These are phyloP conservation scores for Macadamia tetraphylla DNA, from an alignment of 164 flowering plant species.

Conservation along the genomic window DNA sequence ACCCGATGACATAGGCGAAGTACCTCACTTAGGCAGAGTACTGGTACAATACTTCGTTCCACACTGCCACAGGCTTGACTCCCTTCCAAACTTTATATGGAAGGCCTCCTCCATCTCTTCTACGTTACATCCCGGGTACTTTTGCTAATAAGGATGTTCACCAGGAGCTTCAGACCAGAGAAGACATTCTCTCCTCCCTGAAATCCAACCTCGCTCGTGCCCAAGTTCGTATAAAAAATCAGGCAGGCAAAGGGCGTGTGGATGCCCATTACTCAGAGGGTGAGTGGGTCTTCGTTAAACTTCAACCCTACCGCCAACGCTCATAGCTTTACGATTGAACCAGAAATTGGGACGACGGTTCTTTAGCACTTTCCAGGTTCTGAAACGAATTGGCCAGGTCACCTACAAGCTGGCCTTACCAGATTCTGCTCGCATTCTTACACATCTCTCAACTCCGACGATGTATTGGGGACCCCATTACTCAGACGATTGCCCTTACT, in stretches of 20 bases:
- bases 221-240: not conserved
- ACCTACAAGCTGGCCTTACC: not conserved
- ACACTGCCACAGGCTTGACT: not conserved
- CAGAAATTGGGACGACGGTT: not conserved
- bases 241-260: not conserved
- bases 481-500: no score
- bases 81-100: not conserved
- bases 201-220: not conserved
- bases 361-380: not conserved
- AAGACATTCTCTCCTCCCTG: not conserved
- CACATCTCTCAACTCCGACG: not conserved
- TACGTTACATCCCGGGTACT: not conserved
- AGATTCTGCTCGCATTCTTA: not conserved
- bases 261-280: not conserved
- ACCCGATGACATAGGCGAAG: no score
- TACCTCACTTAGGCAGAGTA: not conserved
- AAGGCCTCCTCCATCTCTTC: not conserved
- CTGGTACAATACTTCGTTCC: not conserved
- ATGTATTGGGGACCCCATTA: no score
- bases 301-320: not conserved
- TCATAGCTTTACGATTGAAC: no score
- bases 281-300: not conserved
- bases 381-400: not conserved
- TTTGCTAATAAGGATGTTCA: not conserved
- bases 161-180: not conserved